Base-by-base conservation (phyloP, 1,284 basidiomycete genomes). In the Farysia itapuensis region DNA sequence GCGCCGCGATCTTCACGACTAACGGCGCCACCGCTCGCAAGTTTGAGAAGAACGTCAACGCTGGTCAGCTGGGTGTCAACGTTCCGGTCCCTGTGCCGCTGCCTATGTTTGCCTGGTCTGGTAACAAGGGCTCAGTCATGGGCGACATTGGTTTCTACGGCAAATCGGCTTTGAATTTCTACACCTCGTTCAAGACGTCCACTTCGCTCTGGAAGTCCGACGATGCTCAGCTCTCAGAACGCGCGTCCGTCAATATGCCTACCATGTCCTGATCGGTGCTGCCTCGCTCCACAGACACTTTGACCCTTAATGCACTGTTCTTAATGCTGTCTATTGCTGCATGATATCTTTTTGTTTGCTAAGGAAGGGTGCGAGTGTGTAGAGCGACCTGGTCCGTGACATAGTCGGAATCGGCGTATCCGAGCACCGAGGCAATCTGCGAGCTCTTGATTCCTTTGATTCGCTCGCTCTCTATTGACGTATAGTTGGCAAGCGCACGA, bases 1-100 rank as follows among this genome's bases (percentile, higher is more conserved):
- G 93, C 22, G 85, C 91, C n/a, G 89, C 91, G 18, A 91, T 96
- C 74, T 97, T 96, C 78, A 98, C 94, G 23, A 89, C 93, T 79
- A 90, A 88, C 36, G 94, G 94, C n/a, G 88, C 93, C 23, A 91
- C 91, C 6, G 93, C 91, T 16, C 85, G 94, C 53, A 89, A 89
- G 79, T 98, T 95, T 64, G 93, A 98, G 79, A 83, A 82, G 34
- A 83, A 86, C 49, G 86, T 94, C 51, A 89, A 96, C 59, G 86
- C 90, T 39, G 94, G 94, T 31, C 91, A 97, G 79, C 70, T 79
- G 23, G 78, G 79, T 42, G 58, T 98, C 78, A 97, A 98, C 74
- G 88, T 94, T 2, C 86, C 93, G 33, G 89, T 95, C 70, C 86
- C 93, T 39, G 64, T 80, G 52, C 67, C 92, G 33, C 81, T 88